Evolutionary conservation across 148 eudicot species (phyloP), one percentile per base, ranked within the genome.

Genomic region (Amaranthus cruentus): DNA sequence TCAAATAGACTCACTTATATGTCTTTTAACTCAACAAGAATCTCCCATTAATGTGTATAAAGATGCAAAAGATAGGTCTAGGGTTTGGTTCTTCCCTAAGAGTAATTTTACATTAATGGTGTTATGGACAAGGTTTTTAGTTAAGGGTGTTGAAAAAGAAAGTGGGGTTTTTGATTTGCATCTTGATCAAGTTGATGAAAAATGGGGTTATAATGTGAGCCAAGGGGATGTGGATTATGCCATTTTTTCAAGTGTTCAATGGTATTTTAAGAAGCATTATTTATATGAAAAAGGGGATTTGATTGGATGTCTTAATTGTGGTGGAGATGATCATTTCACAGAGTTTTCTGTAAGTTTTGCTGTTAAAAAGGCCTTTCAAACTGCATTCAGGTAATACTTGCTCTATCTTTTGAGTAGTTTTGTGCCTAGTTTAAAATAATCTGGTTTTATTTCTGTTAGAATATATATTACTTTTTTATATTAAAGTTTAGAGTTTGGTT

Each of bases 1-100:
- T 73, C 91, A 87, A 53, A 53, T 84, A 69, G 84, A 87, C 47
- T 87, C 87, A 0, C 80, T 85, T 46, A 4, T 85, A 55, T 87
- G 91, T 57, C 78, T 83, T 43, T 71, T 84, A 55, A 59, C 85
- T 4, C 84, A 74, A 68, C 81, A 50, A 78, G 87, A 85, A 70
- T 70, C 76, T 47, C 78, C 86, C 21, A 54, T 71, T 42, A 79
- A 79, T 57, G 74, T 84, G 74, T 81, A 75, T 55, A 84, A 78
- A 42, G 87, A 84, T 66, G 80, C 74, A 5, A 81, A 84, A 62
- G 87, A 84, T 7, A 79, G 80, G 55, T 78, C 72, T 75, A 75
- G 87, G 49, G 78, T 78, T 18, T 84, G 87, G 87, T 81, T 55
- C 55, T 84, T 81, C 47, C 84, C 80, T 68, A 81, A 76, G 78